Percentiles rank a stretch among this genome's conserved stretches.
phyloP scores from a whole-genome alignment of 345 rosid species.

The Eucalyptus marginata region DNA sequence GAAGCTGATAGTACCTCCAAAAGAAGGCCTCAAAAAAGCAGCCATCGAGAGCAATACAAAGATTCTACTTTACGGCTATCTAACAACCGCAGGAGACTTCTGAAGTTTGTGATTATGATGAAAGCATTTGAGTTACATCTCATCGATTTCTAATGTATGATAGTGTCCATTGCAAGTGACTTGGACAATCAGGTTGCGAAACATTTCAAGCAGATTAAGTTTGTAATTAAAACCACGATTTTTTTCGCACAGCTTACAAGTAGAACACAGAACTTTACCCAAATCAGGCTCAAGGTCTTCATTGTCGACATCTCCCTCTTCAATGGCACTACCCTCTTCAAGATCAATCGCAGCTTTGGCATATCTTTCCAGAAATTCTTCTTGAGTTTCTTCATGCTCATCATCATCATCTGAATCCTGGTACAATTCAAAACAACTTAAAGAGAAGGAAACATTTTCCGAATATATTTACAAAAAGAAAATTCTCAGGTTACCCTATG shows the following conservation, averaged over 20 bases:
- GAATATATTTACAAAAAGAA: background rate
- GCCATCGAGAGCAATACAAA: background rate
- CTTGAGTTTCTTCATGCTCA: conserved; percentile 75
- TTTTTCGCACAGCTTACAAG: background rate
- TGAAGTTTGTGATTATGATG: background rate
- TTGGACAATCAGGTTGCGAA: background rate
- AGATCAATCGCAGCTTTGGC: conserved; percentile 61
- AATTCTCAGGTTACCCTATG: background rate
- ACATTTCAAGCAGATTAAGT: background rate
- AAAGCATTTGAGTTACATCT: background rate
- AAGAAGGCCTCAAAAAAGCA: background rate
- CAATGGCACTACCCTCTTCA: conserved; percentile 30
- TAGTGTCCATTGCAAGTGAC: background rate
- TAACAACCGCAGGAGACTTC: background rate
- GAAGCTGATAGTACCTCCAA: background rate
- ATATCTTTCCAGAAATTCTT: conserved; percentile 77
- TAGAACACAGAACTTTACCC: conserved; percentile 24
- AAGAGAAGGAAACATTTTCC: background rate
- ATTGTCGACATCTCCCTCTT: conserved; percentile 66
- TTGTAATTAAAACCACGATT: background rate
- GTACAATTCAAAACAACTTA: background rate
- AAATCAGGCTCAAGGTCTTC: conserved; percentile 53
- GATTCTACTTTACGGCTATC: background rate
- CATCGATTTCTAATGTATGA: background rate
- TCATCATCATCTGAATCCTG: conserved; percentile 69